Base-by-base conservation (phyloP, 306 rosid species). In the Rubus parviflorus region DNA sequence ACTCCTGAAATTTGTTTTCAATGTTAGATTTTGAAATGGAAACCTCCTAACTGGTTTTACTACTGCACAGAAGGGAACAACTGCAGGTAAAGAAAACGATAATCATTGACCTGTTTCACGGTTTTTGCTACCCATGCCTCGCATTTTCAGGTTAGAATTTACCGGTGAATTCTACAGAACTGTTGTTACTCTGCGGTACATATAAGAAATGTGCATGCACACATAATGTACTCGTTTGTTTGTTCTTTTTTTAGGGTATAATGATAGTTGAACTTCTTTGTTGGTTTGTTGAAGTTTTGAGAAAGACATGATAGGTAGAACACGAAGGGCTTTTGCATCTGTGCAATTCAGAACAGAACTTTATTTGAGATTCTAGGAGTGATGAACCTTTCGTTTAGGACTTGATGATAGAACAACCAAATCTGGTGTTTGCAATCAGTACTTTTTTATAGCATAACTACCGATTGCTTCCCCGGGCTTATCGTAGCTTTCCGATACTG, bases 361-460 rank as follows among this genome's bases (percentile, higher is more conserved):
- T 52, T 19, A 16, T 52, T 16, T 30, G 20, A 61, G 67, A 30
- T 61, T 67, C 23, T 43, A 22, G n/a, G 3, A 15, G 54, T 49
- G 54, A 49, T 49, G 5, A 15, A 49, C 54, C n/a, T 49, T 1
- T 3, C 1, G 1, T 30, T 4, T 15, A 49, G 2, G 15, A 49
- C 54, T 4, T 6, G 54, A 69, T 23, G 73, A 8, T 53, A 22
- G 73, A 46, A 46, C 4, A 12, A 56, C 3, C 7, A 9, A 48
- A 45, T 20, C 25, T 77, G 82, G 70, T 82, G 83, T 76, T 80
- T 87, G 76, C 87, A 87, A 72, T 85, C 87, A 15, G 84, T 77
- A 37, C 37, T 70, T 41, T 35, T 72, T 54, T 68, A 58, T 13
- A 71, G 40, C 56, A 4, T 14, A 12, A 72, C 78, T 14, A 72